Conservation (phyloP, 495 filamentous ascomycete species). For the Penicillium lagena region DNA sequence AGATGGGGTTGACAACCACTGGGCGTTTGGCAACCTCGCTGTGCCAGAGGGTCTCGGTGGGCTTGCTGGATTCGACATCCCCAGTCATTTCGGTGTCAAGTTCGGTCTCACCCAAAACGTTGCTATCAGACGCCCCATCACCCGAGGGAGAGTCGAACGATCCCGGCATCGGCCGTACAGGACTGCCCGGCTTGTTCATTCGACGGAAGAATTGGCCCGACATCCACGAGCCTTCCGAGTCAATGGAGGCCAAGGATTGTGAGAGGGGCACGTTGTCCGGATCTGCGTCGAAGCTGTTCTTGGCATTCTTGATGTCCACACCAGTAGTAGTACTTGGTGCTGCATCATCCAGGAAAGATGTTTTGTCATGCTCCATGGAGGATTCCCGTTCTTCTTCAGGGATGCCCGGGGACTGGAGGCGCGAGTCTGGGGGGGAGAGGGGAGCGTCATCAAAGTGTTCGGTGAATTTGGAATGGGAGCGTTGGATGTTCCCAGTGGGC, state of each 20-base stretch:
- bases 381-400: constrained; percentile 27
- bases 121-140: constrained; percentile 23
- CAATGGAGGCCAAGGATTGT: constrained; percentile 76
- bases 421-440: constrained; percentile 72
- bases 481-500: constrained; percentile 54
- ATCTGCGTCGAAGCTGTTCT: constrained; percentile 25
- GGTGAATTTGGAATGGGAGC: constrained; percentile 85
- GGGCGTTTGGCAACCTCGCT: constrained; percentile 48
- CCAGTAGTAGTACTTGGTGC: constrained; percentile 14
- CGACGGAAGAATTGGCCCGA: constrained; percentile 59
- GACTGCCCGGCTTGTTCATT: constrained; percentile 36
- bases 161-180: constrained; percentile 38
- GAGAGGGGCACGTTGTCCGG: constrained; percentile 45
- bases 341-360: constrained; percentile 13
- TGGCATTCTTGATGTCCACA: constrained; percentile 23
- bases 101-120: constrained; percentile 28
- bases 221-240: constrained; percentile 90
- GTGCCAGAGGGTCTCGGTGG: constrained; percentile 39
- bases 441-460: constrained; percentile 86
- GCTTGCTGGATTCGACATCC: constrained; percentile 13
- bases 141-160: constrained; percentile 23
- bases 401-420: constrained; percentile 58
- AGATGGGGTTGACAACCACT: constrained; percentile 35
- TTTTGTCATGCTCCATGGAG: constrained; percentile 16
- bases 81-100: constrained; percentile 15